Evolutionary conservation across 495 filamentous ascomycete species (phyloP).

Genomic region (Xylaria intraflava): DNA sequence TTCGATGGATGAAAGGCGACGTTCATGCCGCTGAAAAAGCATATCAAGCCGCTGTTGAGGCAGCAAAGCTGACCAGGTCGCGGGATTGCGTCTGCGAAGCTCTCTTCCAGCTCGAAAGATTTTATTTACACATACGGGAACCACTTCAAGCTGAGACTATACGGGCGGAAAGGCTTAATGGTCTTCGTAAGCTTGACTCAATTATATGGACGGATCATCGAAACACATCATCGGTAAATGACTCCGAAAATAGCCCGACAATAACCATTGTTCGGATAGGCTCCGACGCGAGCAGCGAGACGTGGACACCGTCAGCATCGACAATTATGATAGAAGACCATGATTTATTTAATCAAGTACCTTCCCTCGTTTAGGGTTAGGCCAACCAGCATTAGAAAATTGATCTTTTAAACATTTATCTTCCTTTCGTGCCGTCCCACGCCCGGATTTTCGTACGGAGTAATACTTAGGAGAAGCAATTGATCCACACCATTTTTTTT

Average conservation of each 20-base stretch:
- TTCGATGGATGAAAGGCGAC: slow-evolving; percentile 22
- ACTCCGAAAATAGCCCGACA: not conserved
- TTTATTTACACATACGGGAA: slow-evolving; percentile 20
- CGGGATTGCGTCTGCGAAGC: slow-evolving; percentile 25
- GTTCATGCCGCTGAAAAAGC: slow-evolving; percentile 13
- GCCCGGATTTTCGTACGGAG: not conserved
- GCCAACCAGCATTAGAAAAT: not conserved
- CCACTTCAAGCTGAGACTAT: slow-evolving; percentile 20
- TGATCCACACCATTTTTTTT: not conserved
- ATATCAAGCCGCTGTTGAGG: slow-evolving; percentile 21
- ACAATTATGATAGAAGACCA: slow-evolving; percentile 17
- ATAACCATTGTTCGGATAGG: slow-evolving; percentile 22
- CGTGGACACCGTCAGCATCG: slow-evolving; percentile 23
- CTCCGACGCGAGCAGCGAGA: slow-evolving; percentile 14
- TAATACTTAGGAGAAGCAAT: not conserved
- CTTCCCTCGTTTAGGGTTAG: slow-evolving; percentile 1
- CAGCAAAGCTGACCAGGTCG: slow-evolving; percentile 23
- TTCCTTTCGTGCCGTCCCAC: not conserved
- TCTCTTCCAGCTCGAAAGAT: slow-evolving; percentile 26
- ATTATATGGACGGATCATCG: slow-evolving; percentile 22
- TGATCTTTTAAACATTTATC: not conserved
- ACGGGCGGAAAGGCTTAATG: slow-evolving; percentile 19
- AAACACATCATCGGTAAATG: not conserved
- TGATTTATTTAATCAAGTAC: slow-evolving; percentile 6
- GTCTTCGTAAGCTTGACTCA: slow-evolving; percentile 16